Conservation (phyloP, 1,284 basidiomycete genomes). For the Austroboletus niveus region DNA sequence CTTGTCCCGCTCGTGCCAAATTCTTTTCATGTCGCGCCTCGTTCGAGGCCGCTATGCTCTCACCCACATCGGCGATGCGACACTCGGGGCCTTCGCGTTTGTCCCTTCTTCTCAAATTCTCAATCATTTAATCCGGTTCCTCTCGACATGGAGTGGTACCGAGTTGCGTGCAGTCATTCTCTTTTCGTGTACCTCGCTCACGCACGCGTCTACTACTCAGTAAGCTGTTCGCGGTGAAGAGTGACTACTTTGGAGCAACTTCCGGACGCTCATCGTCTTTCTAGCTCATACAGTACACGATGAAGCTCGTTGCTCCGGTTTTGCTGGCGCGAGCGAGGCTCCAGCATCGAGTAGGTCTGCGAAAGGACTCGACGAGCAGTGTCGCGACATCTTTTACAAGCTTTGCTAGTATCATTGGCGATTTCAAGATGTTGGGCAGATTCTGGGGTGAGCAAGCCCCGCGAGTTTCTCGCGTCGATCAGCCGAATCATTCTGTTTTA, state of each 20-base stretch:
- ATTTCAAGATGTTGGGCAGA: conserved; percentile 70
- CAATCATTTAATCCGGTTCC: conserved; percentile 68
- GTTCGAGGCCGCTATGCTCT: conserved; percentile 33
- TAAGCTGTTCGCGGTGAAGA: conserved; percentile 69
- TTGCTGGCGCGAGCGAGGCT: conserved; percentile 64
- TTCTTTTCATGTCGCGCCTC: conserved; percentile 38
- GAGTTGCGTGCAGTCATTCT: conserved; percentile 54
- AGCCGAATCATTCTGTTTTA: background rate
- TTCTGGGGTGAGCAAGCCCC: conserved; percentile 61
- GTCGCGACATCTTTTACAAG: conserved; percentile 54
- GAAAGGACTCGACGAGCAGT: conserved; percentile 48
- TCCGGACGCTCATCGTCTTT: background rate
- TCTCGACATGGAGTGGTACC: conserved; percentile 80
- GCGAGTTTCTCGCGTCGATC: background rate
- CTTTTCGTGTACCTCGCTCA: conserved; percentile 19
- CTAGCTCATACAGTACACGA: conserved; percentile 67
- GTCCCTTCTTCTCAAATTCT: conserved; percentile 60
- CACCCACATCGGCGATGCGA: conserved; percentile 53
- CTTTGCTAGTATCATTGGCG: conserved; percentile 55
- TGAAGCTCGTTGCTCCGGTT: conserved; percentile 66
- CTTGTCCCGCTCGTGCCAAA: background rate
- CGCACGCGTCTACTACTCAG: conserved; percentile 35
- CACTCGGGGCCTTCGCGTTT: conserved; percentile 59
- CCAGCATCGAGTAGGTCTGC: conserved; percentile 60
- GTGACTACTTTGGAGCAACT: background rate